phyloP scores from a whole-genome alignment of 208 protist genomes.

The Leishmania aethiopica region DNA sequence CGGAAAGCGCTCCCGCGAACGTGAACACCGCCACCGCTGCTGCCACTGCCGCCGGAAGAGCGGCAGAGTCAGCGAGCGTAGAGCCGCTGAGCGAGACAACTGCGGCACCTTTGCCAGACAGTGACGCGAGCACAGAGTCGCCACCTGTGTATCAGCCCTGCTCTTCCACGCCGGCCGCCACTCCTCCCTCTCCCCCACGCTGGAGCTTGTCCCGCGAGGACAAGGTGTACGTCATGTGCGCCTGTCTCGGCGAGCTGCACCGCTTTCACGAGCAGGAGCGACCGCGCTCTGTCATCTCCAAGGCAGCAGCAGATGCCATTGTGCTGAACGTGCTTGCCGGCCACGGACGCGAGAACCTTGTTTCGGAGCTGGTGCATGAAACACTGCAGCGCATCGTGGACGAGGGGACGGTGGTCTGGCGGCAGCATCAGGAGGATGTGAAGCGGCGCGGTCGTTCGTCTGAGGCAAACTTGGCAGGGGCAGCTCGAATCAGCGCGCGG shows the following conservation, averaged over 20 bases:
- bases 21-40: not conserved
- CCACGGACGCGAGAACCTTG: constrained; percentile 71
- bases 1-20: not conserved
- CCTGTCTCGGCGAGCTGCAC: constrained; percentile 67
- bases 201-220: constrained; percentile 36
- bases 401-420: constrained; percentile 70
- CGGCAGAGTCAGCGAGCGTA: not conserved
- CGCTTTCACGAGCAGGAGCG: constrained; percentile 60
- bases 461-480: not conserved
- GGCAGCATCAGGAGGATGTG: constrained; percentile 43
- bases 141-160: not conserved
- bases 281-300: constrained; percentile 52
- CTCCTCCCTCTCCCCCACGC: not conserved
- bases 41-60: not conserved
- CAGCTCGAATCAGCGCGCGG: not conserved
- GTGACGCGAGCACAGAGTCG: not conserved
- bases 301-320: constrained; percentile 55
- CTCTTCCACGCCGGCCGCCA: not conserved
- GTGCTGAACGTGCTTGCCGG: constrained; percentile 80
- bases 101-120: not conserved
- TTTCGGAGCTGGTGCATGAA: constrained; percentile 72
- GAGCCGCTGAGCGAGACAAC: not conserved
- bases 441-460: constrained; percentile 7
- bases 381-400: constrained; percentile 74
- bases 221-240: constrained; percentile 68